Percentiles rank a stretch among this genome's conserved stretches.
Conservation (phyloP, 1,139 yeast genomes). For the Groenewaldozyma auringiensis region DNA sequence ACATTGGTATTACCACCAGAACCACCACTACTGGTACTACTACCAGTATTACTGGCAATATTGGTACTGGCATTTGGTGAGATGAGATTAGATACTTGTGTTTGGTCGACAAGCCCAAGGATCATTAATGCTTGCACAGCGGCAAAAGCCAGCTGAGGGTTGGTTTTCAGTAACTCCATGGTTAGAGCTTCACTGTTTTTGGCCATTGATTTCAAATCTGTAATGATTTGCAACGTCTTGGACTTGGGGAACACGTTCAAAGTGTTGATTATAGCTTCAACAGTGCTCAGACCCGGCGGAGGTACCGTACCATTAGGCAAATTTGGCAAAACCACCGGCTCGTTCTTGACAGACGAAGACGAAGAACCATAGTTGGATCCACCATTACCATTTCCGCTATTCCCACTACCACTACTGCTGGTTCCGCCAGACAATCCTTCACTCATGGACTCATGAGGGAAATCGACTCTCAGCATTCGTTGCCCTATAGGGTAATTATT, state of each 20-base stretch:
- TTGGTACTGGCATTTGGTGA: not conserved
- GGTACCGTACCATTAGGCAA: constrained; percentile 34
- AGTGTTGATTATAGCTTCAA: constrained; percentile 51
- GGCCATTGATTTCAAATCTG: constrained; percentile 62
- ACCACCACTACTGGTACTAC: not conserved
- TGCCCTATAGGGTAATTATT: constrained; percentile 74
- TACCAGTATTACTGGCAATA: not conserved
- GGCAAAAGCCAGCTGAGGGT: constrained; percentile 81
- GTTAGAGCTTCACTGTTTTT: constrained; percentile 53
- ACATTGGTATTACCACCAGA: constrained; percentile 11
- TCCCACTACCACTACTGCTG: no score
- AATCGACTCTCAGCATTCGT: constrained; percentile 65
- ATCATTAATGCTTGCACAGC: constrained; percentile 66
- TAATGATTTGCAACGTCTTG: constrained; percentile 45
- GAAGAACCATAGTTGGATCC: not conserved
- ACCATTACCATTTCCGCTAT: not conserved
- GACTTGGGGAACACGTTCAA: constrained; percentile 47
- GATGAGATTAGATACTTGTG: constrained; percentile 37
- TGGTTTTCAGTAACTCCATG: constrained; percentile 51
- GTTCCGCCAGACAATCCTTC: constrained; percentile 2
- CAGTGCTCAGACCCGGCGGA: constrained; percentile 43
- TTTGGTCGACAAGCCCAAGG: constrained; percentile 45
- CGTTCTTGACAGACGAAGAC: not conserved
- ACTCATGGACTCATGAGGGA: constrained; percentile 35
- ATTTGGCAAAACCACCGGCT: not conserved